Evolutionary conservation across 129 eudicot species (phyloP).

Genomic region (Saussurea involucrata): DNA sequence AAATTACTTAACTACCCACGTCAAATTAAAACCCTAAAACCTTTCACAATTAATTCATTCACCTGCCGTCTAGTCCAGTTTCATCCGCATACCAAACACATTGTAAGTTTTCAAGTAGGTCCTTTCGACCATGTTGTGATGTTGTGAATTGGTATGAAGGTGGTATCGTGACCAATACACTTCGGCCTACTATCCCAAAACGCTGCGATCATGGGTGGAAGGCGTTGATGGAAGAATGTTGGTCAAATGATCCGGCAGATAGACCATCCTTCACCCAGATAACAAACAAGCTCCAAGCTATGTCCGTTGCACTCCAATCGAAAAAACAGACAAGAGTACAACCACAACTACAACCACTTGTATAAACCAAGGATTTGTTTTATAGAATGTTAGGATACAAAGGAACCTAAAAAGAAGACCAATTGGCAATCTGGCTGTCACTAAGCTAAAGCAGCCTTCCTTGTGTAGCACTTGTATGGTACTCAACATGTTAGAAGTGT

Average conservation of each 20-base stretch:
- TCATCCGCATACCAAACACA: neutral
- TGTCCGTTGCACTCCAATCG: constrained; percentile 29
- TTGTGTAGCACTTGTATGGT: constrained; percentile 17
- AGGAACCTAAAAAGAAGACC: neutral
- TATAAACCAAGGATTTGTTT: neutral
- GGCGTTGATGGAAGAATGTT: constrained; percentile 78
- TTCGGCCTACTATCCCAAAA: constrained; percentile 61
- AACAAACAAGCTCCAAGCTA: constrained; percentile 52
- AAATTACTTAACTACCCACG: too few species aligned
- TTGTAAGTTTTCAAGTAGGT: too few species aligned
- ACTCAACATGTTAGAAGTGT: neutral
- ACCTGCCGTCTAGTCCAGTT: neutral
- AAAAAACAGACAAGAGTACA: constrained; percentile 36
- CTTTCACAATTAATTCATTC: neutral
- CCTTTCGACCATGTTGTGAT: neutral
- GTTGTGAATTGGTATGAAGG: constrained; percentile 27
- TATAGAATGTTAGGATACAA: neutral
- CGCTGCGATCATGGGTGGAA: constrained; percentile 62
- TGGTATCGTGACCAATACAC: constrained; percentile 66
- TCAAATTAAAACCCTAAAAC: too few species aligned
- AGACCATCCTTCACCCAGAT: constrained; percentile 72
- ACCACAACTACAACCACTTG: constrained; percentile 17
- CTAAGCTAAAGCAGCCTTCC: constrained; percentile 3
- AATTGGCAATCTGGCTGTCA: neutral
- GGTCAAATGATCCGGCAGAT: constrained; percentile 63